Percentiles rank a stretch among this genome's conserved stretches.
Conservation (phyloP, 768 basidiomycete genomes). For the Agrocybe pediades region DNA sequence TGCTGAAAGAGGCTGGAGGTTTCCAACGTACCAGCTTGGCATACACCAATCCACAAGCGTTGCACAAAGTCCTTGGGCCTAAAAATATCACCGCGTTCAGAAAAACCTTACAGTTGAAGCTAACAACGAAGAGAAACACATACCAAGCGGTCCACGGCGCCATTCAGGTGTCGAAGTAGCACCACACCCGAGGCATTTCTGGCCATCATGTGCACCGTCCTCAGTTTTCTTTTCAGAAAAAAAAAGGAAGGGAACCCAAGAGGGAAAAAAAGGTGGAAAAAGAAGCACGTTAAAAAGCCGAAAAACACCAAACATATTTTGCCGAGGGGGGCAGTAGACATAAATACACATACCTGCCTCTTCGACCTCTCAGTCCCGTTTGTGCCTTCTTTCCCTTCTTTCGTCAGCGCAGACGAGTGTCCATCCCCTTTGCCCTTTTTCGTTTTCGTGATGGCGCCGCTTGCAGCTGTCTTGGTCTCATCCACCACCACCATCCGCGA, state of each 20-base stretch:
- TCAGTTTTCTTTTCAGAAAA: conserved; percentile 37
- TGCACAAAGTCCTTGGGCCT: conserved; percentile 14
- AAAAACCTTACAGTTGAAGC: background rate
- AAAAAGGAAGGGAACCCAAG: background rate
- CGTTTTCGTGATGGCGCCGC: background rate
- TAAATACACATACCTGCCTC: conserved; percentile 17
- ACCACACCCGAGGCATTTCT: conserved; percentile 78
- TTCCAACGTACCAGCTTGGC: conserved; percentile 9
- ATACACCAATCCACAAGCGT: conserved; percentile 14
- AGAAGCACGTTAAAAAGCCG: background rate
- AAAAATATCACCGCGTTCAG: background rate
- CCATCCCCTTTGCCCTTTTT: conserved; percentile 4
- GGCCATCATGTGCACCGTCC: conserved; percentile 54
- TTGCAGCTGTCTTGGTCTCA: background rate
- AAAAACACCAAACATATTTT: background rate
- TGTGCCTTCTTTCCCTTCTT: conserved; percentile 6
- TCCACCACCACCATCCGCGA: conserved; percentile 14
- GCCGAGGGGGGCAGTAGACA: background rate
- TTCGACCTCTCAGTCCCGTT: conserved; percentile 10
- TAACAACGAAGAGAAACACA: conserved; percentile 1
- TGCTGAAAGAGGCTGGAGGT: background rate
- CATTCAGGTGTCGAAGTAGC: conserved; percentile 89
- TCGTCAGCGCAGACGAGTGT: background rate
- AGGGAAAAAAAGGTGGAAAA: background rate
- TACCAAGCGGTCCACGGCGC: conserved; percentile 83